Evolutionary conservation across 257 asterid genomes (phyloP).

Genomic region (Linaria vulgaris): DNA sequence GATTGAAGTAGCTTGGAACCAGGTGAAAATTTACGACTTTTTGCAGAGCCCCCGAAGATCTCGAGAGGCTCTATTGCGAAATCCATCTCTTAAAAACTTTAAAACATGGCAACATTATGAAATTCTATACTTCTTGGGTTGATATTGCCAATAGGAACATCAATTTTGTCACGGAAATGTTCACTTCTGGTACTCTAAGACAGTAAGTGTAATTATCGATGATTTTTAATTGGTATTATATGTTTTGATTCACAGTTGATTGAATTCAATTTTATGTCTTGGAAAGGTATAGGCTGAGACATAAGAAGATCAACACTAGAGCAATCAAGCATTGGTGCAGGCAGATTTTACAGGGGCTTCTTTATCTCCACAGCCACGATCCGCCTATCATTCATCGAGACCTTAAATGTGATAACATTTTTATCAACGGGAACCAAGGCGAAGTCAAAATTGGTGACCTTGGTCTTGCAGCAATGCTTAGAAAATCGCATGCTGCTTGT

Average conservation of each 20-base stretch:
- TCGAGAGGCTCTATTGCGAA: conserved; percentile 88
- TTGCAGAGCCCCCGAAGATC: conserved; percentile 90
- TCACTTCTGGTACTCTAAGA: conserved; percentile 96
- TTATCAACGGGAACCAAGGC: conserved; percentile 83
- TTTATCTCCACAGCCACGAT: conserved; percentile 75
- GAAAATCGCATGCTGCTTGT: conserved; percentile 77
- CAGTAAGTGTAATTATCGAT: conserved; percentile 54
- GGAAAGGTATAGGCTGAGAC: conserved; percentile 70
- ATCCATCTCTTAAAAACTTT: conserved; percentile 86
- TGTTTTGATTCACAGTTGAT: conserved; percentile 9
- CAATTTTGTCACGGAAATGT: conserved; percentile 96
- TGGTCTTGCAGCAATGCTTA: conserved; percentile 81
- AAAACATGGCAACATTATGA: conserved; percentile 84
- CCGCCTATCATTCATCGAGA: conserved; percentile 93
- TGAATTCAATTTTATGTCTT: too few species aligned
- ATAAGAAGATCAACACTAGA: conserved; percentile 70
- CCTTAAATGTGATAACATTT: conserved; percentile 89
- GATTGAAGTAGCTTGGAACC: conserved; percentile 98
- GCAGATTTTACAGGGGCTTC: conserved; percentile 78
- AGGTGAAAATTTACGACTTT: conserved; percentile 81
- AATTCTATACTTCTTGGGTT: conserved; percentile 91
- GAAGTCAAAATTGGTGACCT: conserved; percentile 92
- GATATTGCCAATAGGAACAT: conserved; percentile 82
- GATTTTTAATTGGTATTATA: neutral
- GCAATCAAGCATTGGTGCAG: conserved; percentile 92